Evolutionary conservation across 2,329 filamentous ascomycete genomes (phyloP).

Genomic region (Colletotrichum trifolii): DNA sequence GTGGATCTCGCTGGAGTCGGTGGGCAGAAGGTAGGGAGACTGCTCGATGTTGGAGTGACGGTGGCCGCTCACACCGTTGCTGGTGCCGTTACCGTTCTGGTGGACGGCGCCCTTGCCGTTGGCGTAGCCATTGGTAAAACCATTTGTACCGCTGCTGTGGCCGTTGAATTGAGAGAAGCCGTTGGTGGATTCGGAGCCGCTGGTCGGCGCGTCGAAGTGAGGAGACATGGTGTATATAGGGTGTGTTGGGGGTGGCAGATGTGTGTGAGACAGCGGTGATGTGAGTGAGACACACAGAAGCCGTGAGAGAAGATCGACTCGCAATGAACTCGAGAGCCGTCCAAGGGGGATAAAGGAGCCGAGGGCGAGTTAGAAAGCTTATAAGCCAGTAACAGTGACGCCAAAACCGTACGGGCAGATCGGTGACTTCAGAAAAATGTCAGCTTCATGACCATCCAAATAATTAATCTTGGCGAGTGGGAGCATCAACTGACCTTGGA

Average conservation of each 20-base stretch:
- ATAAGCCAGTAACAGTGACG: conserved; percentile 13
- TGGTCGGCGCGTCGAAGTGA: conserved; percentile 48
- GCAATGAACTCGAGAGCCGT: conserved; percentile 17
- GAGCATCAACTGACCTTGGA: conserved; percentile 34
- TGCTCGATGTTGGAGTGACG: conserved; percentile 29
- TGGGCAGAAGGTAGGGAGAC: conserved; percentile 61
- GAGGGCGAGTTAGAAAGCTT: conserved; percentile 14
- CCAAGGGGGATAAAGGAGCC: background rate
- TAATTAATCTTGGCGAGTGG: conserved; percentile 22
- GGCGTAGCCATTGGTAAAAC: conserved; percentile 30
- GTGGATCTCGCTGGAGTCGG: conserved; percentile 72
- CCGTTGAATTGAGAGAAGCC: conserved; percentile 32
- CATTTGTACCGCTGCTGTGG: conserved; percentile 35
- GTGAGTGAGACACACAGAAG: conserved; percentile 6
- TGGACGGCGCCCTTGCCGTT: conserved; percentile 34
- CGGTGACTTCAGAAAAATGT: conserved; percentile 28
- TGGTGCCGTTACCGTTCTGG: conserved; percentile 25
- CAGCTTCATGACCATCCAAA: conserved; percentile 20
- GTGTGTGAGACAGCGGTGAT: background rate
- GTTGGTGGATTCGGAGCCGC: conserved; percentile 38
- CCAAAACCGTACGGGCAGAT: conserved; percentile 16
- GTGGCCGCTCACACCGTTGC: conserved; percentile 30
- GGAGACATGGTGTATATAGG: conserved; percentile 46
- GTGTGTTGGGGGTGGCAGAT: conserved; percentile 1
- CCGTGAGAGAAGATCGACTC: conserved; percentile 2